Conservation (phyloP, 2,329 filamentous ascomycete genomes). For the Clonostachys chloroleuca region DNA sequence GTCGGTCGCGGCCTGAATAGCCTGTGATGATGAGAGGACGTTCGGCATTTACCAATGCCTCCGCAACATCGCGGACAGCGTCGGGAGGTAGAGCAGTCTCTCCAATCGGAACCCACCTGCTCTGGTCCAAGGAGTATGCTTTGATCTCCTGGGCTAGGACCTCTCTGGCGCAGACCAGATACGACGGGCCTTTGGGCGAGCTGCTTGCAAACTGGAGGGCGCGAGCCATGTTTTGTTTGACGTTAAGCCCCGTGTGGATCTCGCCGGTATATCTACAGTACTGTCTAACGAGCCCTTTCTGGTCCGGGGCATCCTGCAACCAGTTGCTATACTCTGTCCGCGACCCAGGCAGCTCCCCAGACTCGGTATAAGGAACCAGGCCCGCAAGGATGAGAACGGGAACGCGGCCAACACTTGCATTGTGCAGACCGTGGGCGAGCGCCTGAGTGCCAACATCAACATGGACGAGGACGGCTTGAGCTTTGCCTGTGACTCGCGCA, state of each 20-base stretch:
- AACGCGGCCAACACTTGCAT: conserved; percentile 68
- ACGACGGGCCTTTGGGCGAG: conserved; percentile 75
- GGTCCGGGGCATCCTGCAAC: conserved; percentile 80
- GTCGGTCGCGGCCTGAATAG: conserved; percentile 66
- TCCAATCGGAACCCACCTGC: conserved; percentile 66
- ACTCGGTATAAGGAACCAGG: conserved; percentile 70
- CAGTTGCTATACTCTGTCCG: conserved; percentile 83
- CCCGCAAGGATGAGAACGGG: conserved; percentile 78
- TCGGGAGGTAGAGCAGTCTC: conserved; percentile 52
- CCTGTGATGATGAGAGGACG: conserved; percentile 68
- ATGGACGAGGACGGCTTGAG: conserved; percentile 75
- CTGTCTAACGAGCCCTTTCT: conserved; percentile 75
- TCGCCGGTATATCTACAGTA: conserved; percentile 83
- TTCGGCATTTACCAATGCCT: conserved; percentile 58
- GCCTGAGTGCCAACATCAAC: conserved; percentile 81
- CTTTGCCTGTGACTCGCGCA: conserved; percentile 65
- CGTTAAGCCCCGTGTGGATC: conserved; percentile 78
- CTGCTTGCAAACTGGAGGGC: conserved; percentile 78
- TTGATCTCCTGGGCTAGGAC: conserved; percentile 82
- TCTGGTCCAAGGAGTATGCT: conserved; percentile 65
- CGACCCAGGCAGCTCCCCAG: conserved; percentile 73
- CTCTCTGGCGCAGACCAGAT: conserved; percentile 73
- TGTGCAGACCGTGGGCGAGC: conserved; percentile 73
- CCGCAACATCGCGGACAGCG: conserved; percentile 54
- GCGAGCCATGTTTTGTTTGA: conserved; percentile 86